Evolutionary conservation across 805 yeast genomes (phyloP), one percentile per base, ranked within the genome.

Genomic region (Tetrapisispora arboricola): DNA sequence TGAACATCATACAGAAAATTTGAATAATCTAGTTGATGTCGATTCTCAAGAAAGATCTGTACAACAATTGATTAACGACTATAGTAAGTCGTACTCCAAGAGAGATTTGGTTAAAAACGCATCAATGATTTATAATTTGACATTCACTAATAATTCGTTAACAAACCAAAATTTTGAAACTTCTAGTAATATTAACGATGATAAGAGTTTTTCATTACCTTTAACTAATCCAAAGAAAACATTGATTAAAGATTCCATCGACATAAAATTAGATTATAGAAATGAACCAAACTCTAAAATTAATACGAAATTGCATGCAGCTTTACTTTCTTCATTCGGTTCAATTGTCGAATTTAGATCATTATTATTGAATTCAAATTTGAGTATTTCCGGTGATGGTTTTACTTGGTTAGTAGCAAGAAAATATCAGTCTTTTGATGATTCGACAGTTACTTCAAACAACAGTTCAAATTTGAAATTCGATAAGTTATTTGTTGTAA

Each of bases 321-420:
- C 82, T 64, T 67, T 84, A 21, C 62, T 63, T 17, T 64, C 68
- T 32, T 73, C 80, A 2, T 87, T 87, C 62, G 95, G 95, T 6
- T 77, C 88, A 0, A 46, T 85, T 9, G 75, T 72, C 13, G 94
- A 86, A 57, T 80, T 92, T 57, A 72, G 82, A 50, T 75, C 83
- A 1, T 70, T 84, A 36, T 61, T 92, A 33, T 55, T 84, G 44
- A 73, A 75, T 43, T 77, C 92, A 1, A 85, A 90, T 10, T 63
- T 68, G 38, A 72, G 81, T 4, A 74, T 86, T 45, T 76, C 80
- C 45, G 96, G 97, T 38, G 90, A 85, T 60, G 98, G 98, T 3
- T 78, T 72, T 62, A 83, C 88, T 10, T 92, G 96, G 92, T 66
- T 92, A 16, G 80, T 87, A 18, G 94, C 90, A 9, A 63, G 68